A percentile compares a stretch with the other conserved stretches of the same genome.
phyloP scores from a whole-genome alignment of 192 early-diverging fungal species.

The Entophlyctis helioformis region DNA sequence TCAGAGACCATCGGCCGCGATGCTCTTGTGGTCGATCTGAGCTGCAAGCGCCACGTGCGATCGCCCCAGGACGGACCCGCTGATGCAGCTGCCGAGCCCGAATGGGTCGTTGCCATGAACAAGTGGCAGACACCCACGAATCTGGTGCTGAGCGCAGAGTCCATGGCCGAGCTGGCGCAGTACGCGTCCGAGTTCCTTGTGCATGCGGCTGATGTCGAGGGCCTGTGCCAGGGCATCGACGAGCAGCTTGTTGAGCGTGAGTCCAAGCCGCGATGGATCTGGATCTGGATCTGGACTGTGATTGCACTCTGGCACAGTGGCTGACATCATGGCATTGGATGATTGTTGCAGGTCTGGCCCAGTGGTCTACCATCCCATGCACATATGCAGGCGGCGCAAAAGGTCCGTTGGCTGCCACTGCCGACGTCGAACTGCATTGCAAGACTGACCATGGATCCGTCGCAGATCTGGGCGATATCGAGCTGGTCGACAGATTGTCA shows the following conservation, averaged over 20 bases:
- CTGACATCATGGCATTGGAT: too few species aligned
- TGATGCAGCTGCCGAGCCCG: conserved; percentile 58
- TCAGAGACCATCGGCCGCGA: conserved; percentile 50
- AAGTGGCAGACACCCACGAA: conserved; percentile 96
- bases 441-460: not conserved
- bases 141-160: conserved; percentile 54
- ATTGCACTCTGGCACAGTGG: too few species aligned
- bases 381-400: conserved; percentile 92
- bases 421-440: not conserved
- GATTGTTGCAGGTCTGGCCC: conserved; percentile 44
- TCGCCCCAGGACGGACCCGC: not conserved
- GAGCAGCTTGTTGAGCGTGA: conserved; percentile 63
- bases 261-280: too few species aligned
- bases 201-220: conserved; percentile 97
- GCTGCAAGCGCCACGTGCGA: conserved; percentile 17
- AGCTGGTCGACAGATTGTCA: conserved; percentile 66
- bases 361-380: conserved; percentile 77
- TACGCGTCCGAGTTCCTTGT: conserved; percentile 77
- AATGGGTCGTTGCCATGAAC: conserved; percentile 96
- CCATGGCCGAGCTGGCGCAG: conserved; percentile 39
- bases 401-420: conserved; percentile 20
- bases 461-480: conserved; percentile 54
- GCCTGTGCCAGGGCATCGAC: conserved; percentile 90
- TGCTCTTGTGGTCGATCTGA: conserved; percentile 68
- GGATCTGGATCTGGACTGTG: too few species aligned